Base-by-base conservation (phyloP, 2,329 filamentous ascomycete genomes). In the Aspergillus intermedius region DNA sequence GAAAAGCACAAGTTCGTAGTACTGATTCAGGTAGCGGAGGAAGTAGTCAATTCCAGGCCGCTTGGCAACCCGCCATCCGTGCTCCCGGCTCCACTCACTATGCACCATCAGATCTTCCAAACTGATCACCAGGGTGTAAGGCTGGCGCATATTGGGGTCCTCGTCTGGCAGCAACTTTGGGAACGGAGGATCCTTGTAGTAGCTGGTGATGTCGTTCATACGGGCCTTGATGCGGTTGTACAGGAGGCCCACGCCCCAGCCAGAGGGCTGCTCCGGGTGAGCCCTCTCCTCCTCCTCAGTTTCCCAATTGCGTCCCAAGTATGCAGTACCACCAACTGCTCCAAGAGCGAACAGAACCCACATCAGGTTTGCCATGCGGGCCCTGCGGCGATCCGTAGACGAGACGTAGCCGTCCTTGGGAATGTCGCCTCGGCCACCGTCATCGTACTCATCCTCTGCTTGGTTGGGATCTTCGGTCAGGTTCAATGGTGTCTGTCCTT, bases 1-100 rank as follows among this genome's bases (percentile, higher is more conserved):
- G 74, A 97, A 98, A 55, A 98, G 82, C 46, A 97, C 93, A 47
- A 98, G 78, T 70, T 98, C 93, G 66, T 96, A 98, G 78, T 98
- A 97, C 70, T 96, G 91, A 71, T 88, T 91, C 44, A 98, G 80
- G 69, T 98, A 98, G 64, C 88, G 88, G 55, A 98, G 75, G 75
- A 98, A 98, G 75, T 98, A 98, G 73, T 98, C 93, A 53, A 94
- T 81, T 42, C 93, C 93, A 32, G 93, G 93, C 44, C 93, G 82
- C 76, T 98, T 98, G 23, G 93, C 93, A 53, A 94, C 80, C 58
- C 91, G 83, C 90, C 93, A 98, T 50, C 93, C 93, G 64, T 96
- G 87, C 67, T 97, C 88, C 49, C 91, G 82, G 21, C 83, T 82
- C 93, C 93, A 98, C 67, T 95, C 89, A 64, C 88, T 95, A 73